These are phyloP conservation scores for Croton setiger DNA, from an alignment of 441 rosid species.

Conservation along the genomic window DNA sequence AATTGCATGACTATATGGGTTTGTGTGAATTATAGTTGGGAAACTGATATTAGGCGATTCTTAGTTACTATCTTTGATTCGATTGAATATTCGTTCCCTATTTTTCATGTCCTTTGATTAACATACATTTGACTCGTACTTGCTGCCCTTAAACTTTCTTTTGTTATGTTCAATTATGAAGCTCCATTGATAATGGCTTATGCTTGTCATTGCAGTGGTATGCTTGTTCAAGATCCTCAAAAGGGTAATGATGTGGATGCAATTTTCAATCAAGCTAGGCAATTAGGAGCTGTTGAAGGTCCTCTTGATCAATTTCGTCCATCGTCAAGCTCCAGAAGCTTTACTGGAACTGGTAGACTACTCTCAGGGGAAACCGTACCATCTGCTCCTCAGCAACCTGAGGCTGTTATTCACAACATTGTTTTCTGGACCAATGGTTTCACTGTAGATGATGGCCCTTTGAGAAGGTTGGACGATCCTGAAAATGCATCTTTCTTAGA, in stretches of 20 bases:
- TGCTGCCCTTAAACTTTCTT: slow-evolving; percentile 1
- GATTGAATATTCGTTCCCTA: not conserved
- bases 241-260: slow-evolving; percentile 85
- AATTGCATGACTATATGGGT: not conserved
- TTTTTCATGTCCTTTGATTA: not conserved
- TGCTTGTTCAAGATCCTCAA: slow-evolving; percentile 93
- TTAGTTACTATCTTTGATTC: not conserved
- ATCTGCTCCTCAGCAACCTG: slow-evolving; percentile 82
- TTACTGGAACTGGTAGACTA: slow-evolving; percentile 82
- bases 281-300: slow-evolving; percentile 90
- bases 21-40: not conserved
- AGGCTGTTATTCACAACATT: slow-evolving; percentile 75
- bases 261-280: slow-evolving; percentile 84
- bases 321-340: slow-evolving; percentile 76
- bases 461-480: slow-evolving; percentile 90
- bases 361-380: slow-evolving; percentile 78
- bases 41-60: not conserved
- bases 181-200: slow-evolving; percentile 1
- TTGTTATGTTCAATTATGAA: not conserved
- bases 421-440: slow-evolving; percentile 95
- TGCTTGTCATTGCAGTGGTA: slow-evolving; percentile 50
- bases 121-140: not conserved
- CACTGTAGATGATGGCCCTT: slow-evolving; percentile 88
- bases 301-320: slow-evolving; percentile 58
- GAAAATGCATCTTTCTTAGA: slow-evolving; percentile 92